A percentile compares a stretch with the other conserved stretches of the same genome.
These are phyloP conservation scores for Ophioceras dolichostomum DNA, from an alignment of 2,329 filamentous ascomycete genomes.

Conservation along the genomic window DNA sequence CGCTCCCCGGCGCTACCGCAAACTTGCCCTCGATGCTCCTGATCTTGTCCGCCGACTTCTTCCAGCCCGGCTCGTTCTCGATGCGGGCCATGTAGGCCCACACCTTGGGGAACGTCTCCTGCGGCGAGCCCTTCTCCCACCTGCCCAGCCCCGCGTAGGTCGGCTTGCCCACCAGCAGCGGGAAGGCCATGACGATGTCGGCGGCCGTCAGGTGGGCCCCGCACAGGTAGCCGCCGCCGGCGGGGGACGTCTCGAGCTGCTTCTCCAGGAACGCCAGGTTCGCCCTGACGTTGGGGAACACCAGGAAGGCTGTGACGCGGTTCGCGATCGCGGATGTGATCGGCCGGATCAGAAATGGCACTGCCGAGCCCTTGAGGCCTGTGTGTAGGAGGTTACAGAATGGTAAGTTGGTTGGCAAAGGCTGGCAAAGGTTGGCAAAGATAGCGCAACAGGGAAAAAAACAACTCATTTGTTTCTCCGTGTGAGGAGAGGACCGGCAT, in stretches of 20 bases:
- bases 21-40: constrained; percentile 32
- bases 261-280: constrained; percentile 38
- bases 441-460: background rate
- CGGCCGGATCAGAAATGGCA: constrained; percentile 42
- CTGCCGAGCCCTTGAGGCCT: constrained; percentile 29
- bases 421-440: background rate
- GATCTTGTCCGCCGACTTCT: constrained; percentile 34
- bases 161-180: background rate
- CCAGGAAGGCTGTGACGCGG: constrained; percentile 24
- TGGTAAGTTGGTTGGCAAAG: background rate
- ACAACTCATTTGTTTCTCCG: background rate
- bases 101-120: constrained; percentile 25
- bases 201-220: constrained; percentile 35
- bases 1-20: constrained; percentile 17
- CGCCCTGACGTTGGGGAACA: constrained; percentile 33
- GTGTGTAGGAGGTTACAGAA: background rate
- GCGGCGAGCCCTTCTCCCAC: background rate
- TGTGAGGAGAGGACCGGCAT: too few relatives aligned
- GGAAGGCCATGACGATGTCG: constrained; percentile 19
- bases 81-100: constrained; percentile 33
- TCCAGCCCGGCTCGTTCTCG: constrained; percentile 33
- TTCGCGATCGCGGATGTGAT: constrained; percentile 33
- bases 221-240: constrained; percentile 32
- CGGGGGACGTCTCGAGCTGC: constrained; percentile 29
- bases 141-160: background rate